Conservation (phyloP, 768 basidiomycete species). For the Hysterangium stoloniferum region DNA sequence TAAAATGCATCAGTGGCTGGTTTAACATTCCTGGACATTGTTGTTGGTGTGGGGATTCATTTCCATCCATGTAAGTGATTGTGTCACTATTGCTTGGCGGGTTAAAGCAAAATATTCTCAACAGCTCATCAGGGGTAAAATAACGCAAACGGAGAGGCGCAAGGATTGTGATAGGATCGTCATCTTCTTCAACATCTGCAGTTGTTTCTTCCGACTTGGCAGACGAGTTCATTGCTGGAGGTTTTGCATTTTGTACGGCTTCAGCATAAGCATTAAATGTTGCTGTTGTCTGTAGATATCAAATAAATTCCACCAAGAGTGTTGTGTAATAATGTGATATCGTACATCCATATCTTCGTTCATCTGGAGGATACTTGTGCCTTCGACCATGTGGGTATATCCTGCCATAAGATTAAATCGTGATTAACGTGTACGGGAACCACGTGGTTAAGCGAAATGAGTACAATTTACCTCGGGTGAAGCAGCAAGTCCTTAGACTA, state of each 20-base stretch:
- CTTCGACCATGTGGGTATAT: constrained; percentile 69
- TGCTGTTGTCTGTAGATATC: constrained; percentile 58
- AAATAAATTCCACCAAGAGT: too few species aligned
- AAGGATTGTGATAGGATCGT: constrained; percentile 48
- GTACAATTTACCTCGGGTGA: constrained; percentile 67
- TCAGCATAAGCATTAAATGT: constrained; percentile 35
- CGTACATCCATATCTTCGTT: constrained; percentile 57
- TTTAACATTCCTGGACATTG: not conserved
- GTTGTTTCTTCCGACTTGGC: too few species aligned
- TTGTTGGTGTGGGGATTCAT: not conserved
- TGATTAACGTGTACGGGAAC: not conserved
- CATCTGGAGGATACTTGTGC: constrained; percentile 67
- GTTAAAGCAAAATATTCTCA: constrained; percentile 59
- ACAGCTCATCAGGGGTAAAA: constrained; percentile 65
- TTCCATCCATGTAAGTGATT: not conserved
- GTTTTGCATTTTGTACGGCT: constrained; percentile 18
- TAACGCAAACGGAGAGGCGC: constrained; percentile 60
- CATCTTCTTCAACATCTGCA: too few species aligned
- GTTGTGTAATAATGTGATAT: too few species aligned
- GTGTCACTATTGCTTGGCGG: constrained; percentile 15
- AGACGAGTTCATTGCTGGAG: too few species aligned
- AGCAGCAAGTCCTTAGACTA: constrained; percentile 61
- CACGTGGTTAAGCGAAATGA: not conserved
- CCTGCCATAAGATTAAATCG: constrained; percentile 32
- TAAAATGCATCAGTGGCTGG: not conserved